These are phyloP conservation scores for Pinguiococcus pyrenoidosus DNA, from an alignment of 108 stramenopile species.

Conservation along the genomic window DNA sequence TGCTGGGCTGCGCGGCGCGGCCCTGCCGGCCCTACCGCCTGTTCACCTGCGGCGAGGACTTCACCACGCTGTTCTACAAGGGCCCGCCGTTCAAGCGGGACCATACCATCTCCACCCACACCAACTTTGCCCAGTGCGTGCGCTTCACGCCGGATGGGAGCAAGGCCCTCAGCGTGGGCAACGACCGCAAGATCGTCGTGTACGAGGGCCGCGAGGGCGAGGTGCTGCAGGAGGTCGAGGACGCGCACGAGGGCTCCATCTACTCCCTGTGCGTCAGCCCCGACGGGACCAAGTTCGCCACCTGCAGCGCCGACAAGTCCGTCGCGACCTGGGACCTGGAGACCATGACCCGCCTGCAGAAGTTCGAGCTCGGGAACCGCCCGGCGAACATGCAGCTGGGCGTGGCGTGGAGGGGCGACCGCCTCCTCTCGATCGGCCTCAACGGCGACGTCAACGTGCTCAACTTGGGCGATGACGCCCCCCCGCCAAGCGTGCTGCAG, in stretches of 20 bases:
- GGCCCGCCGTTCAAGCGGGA: slow-evolving; percentile 83
- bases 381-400: slow-evolving; percentile 38
- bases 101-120: slow-evolving; percentile 43
- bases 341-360: slow-evolving; percentile 3
- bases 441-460: slow-evolving; percentile 70
- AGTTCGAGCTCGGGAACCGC: slow-evolving; percentile 8
- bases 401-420: slow-evolving; percentile 19
- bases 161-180: not conserved
- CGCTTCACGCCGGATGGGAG: slow-evolving; percentile 65
- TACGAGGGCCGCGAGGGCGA: slow-evolving; percentile 24
- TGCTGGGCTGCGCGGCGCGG: slow-evolving; percentile 48
- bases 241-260: slow-evolving; percentile 52
- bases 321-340: slow-evolving; percentile 52
- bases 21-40: slow-evolving; percentile 68
- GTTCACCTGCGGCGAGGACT: slow-evolving; percentile 74
- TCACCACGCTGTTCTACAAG: slow-evolving; percentile 59
- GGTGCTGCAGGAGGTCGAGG: slow-evolving; percentile 33
- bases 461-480: slow-evolving; percentile 8
- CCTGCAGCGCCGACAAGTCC: slow-evolving; percentile 80
- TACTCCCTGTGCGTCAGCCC: slow-evolving; percentile 67
- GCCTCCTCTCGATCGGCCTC: slow-evolving; percentile 55
- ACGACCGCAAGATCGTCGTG: not conserved
- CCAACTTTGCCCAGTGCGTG: slow-evolving; percentile 58
- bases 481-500: slow-evolving; percentile 26
- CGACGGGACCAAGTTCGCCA: slow-evolving; percentile 55